Base-by-base conservation (phyloP, 1,284 basidiomycete genomes). In the Trametes polyzona region DNA sequence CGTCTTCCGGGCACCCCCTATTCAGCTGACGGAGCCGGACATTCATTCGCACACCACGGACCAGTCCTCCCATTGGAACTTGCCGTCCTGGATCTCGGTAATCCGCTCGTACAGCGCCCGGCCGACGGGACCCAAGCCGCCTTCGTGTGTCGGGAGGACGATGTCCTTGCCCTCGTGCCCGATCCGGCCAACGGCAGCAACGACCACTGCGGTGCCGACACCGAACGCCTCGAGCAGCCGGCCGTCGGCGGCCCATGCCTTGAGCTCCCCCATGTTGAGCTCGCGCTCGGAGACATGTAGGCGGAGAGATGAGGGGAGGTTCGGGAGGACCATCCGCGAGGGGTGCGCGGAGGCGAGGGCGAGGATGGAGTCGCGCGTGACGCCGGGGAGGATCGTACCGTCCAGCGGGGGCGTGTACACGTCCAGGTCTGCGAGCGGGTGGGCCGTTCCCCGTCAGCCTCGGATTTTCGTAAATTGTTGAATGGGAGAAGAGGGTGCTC, bases 301-400 rank as follows among this genome's bases (percentile, higher is more conserved):
- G 26, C 86, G 82, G 10, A 69, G 57, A 0, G 73, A 67, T 16
- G 48, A 1, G 10, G 70, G 67, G 3, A 75, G 61, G 12, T 56
- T 55, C 9, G 58, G 61, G 44, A 96, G 74, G 50, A 75, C 71
- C 57, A 75, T 77, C 52, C 88, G 86, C 4, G 85, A 79, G 7
- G 76, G 73, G 61, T 82, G 82, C 0, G 80, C 80, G 4, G 78
- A 72, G 17, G 82, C 76, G 47, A 96, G 84, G 11, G 73, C 71
- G 41, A 95, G 77, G 51, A 86, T 83, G 6, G 89, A 92, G 48
- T 83, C 83, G 26, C 93, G 83, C 2, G 92, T 95, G 12, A 95
- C 81, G 3, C 87, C 87, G 0, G 87, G 87, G 1, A 90, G 77
- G 64, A 90, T 88, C 32, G 83, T 88, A 21, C 87, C 92, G 67